These are phyloP conservation scores for Pichia nanzhaoensis DNA, from an alignment of 805 yeast species.

Conservation along the genomic window DNA sequence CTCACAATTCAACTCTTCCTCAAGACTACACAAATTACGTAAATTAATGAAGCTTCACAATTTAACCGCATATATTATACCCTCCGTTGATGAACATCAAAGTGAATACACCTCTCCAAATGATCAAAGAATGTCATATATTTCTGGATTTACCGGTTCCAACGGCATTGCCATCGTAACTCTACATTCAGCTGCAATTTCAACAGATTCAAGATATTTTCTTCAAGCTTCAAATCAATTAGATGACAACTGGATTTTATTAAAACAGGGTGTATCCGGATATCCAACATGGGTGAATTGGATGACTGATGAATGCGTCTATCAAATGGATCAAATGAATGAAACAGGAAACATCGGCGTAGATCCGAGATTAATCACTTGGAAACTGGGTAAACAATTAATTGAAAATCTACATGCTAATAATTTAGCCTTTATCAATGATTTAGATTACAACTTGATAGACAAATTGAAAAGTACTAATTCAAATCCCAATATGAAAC, in stretches of 20 bases:
- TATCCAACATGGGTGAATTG: conserved; percentile 67
- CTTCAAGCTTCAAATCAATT: conserved; percentile 83
- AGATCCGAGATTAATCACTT: conserved; percentile 70
- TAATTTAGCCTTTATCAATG: conserved; percentile 41
- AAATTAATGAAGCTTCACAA: conserved; percentile 38
- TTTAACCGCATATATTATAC: conserved; percentile 37
- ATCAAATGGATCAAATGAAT: conserved; percentile 2
- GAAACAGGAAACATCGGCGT: conserved; percentile 52
- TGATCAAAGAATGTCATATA: conserved; percentile 77
- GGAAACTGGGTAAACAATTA: conserved; percentile 38
- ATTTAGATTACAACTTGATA: conserved; percentile 56
- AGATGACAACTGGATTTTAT: conserved; percentile 68
- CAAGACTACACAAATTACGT: conserved; percentile 36
- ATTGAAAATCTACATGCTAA: conserved; percentile 27
- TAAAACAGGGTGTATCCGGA: conserved; percentile 73
- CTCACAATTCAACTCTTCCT: conserved; percentile 25
- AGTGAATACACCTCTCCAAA: conserved; percentile 79
- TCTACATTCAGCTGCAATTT: conserved; percentile 57
- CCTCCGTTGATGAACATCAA: conserved; percentile 88
- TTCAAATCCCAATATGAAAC: no score
- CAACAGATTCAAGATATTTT: conserved; percentile 94
- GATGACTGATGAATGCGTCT: conserved; percentile 48
- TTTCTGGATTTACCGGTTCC: conserved; percentile 86
- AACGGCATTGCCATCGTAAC: conserved; percentile 91
- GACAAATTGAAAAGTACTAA: conserved; percentile 33